Evolutionary conservation across 129 eudicot genomes (phyloP), one percentile per base, ranked within the genome.

Genomic region (Dittrichia graveolens): DNA sequence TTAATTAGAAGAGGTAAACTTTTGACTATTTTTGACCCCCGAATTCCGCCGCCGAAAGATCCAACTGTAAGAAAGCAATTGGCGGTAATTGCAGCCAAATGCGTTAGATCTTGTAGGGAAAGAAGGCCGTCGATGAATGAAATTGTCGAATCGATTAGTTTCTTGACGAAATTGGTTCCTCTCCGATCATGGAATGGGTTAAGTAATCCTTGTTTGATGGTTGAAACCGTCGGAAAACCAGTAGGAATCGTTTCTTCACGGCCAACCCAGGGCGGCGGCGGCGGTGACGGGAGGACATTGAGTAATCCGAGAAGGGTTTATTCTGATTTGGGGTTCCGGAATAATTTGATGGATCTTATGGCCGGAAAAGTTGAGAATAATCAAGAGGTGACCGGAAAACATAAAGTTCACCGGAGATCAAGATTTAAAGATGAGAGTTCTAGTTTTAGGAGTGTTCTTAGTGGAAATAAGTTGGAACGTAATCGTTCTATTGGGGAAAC

Each of bases 61-160:
- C 82, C 83, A 5, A 39, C 60, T 45, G 94, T 89, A 5, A 77
- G 96, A 79, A 89, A 85, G 71, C 96, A 89, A 50, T 65, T 92
- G 78, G 90, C 81, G 2, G 83, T 89, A 19, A 81, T 92, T 67
- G 98, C 98, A 0, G 89, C 96, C 0, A 92, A 89, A 76, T 92
- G 98, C 74, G 98, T 92, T 64, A 92, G 98, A 79, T 75, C 89
- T 60, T 79, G 89, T 53, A 82, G 86, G 47, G 98, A 92, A 68
- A 81, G 89, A 49, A 85, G 97, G 71, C 97, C 97, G 0, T 73
- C 97, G 4, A 92, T 92, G 96, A 83, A 64, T 81, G 89, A 89
- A 56, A 83, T 92, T 55, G 96, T 80, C 2, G 87, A 81, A 34
- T 84, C 88, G 38, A 86, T 92, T 74, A 65, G 78, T 75, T 78